Conservation (phyloP, 768 basidiomycete genomes). For the Pulveroboletus sp. region DNA sequence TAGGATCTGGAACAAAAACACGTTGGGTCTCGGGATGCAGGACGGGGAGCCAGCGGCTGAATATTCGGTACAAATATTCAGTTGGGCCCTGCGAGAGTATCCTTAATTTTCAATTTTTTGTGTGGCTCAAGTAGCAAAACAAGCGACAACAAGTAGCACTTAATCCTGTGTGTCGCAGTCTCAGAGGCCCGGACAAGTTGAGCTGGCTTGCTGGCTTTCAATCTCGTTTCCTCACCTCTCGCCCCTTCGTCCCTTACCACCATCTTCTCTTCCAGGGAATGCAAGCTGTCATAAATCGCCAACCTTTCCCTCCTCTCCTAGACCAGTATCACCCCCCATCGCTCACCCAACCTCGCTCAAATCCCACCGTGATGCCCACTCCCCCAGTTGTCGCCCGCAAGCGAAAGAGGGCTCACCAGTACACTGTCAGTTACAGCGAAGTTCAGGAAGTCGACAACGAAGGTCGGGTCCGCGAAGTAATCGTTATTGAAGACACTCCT, state of each 20-base stretch:
- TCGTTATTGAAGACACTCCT: constrained; percentile 90
- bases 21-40: not conserved
- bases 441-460: constrained; percentile 81
- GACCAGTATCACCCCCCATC: constrained; percentile 64
- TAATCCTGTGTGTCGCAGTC: constrained; percentile 32
- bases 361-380: constrained; percentile 64
- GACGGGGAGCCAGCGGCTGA: not conserved
- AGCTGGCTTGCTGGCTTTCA: constrained; percentile 36
- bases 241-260: constrained; percentile 26
- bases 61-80: not conserved
- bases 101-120: not conserved
- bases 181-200: constrained; percentile 27
- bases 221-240: constrained; percentile 19
- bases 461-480: constrained; percentile 77
- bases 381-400: constrained; percentile 72
- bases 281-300: constrained; percentile 67
- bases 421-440: constrained; percentile 81
- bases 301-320: constrained; percentile 55
- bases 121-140: constrained; percentile 16
- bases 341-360: constrained; percentile 37
- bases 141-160: constrained; percentile 27
- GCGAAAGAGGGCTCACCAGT: constrained; percentile 77
- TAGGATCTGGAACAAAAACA: constrained; percentile 5
- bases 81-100: not conserved
- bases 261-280: constrained; percentile 60